Base-by-base conservation (phyloP, 331 rosid species). In the Prunus yedoensis region DNA sequence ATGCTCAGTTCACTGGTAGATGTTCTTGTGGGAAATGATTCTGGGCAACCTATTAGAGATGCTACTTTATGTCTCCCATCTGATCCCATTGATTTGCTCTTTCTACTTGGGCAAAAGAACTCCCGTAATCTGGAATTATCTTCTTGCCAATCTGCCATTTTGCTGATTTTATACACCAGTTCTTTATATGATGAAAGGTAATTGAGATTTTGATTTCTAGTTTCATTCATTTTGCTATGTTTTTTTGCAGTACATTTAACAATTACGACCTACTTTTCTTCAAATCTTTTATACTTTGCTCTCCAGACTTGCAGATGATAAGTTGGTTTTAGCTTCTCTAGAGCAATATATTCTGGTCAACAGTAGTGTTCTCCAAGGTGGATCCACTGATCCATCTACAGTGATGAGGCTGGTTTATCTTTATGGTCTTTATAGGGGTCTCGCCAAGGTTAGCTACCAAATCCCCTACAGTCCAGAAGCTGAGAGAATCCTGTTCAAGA, bases 291-390 rank as follows among this genome's bases (percentile, higher is more conserved):
- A 67, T 49, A 32, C 46, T 74, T 52, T 78, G 74, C 58, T 83
- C 70, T 77, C 85, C 91, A 92, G 97, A 65, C 85, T 94, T 79
- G 97, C 93, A 43, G 99, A 92, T 84, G 99, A 90, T 77, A 92
- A 90, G 83, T 75, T 89, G 85, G 90, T 90, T 78, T 85, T 92
- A 77, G 88, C 90, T 71, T 94, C 96, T 70, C 85, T 94, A 53
- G 97, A 92, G 69, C 92, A 89, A 74, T 90, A 90, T 82, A 81
- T 88, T 88, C 87, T 90, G 68, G 90, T 79, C 72, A 89, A 89
- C 75, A 60, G 79, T 68, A 68, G 83, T 64, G 86, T 83, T 49
- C 79, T 87, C 77, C 86, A 58, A 62, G 17, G 54, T 60, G 63
- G 81, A 79, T 25, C 74, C 50, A 71, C 85, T 61, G 86, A 86